phyloP scores from a whole-genome alignment of 805 yeast genomes.

The Grigorovia yakushimaensis region DNA sequence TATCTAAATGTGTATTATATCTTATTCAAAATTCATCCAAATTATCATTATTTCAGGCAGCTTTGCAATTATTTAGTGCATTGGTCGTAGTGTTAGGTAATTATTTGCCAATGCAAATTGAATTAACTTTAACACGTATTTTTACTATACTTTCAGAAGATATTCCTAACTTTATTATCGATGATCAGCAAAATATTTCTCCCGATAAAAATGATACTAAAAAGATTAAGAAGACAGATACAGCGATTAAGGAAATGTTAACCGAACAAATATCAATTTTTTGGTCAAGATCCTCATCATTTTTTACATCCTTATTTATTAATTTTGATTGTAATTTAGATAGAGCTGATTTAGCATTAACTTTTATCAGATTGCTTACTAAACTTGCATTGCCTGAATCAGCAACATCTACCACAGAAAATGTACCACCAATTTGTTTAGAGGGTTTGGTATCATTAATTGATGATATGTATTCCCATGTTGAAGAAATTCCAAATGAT shows the following conservation, averaged over 20 bases:
- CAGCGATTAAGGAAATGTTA: slow-evolving; percentile 62
- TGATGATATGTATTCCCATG: slow-evolving; percentile 46
- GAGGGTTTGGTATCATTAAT: slow-evolving; percentile 75
- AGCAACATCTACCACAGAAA: slow-evolving; percentile 67
- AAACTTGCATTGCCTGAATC: slow-evolving; percentile 78
- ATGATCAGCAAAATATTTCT: background rate
- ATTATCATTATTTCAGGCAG: slow-evolving; percentile 58
- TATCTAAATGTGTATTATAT: slow-evolving; percentile 79
- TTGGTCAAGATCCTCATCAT: slow-evolving; percentile 72
- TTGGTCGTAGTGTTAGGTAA: slow-evolving; percentile 57
- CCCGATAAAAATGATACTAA: background rate
- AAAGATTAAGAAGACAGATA: background rate
- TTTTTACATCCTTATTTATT: slow-evolving; percentile 67
- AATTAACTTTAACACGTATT: slow-evolving; percentile 54
- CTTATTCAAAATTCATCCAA: slow-evolving; percentile 66
- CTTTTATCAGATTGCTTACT: slow-evolving; percentile 60
- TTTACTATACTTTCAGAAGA: slow-evolving; percentile 43
- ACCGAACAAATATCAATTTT: slow-evolving; percentile 74
- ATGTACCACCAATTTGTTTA: slow-evolving; percentile 86
- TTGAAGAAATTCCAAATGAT: slow-evolving; percentile 15
- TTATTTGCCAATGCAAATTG: slow-evolving; percentile 70
- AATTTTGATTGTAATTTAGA: slow-evolving; percentile 88
- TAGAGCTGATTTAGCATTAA: slow-evolving; percentile 63
- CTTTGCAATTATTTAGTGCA: slow-evolving; percentile 67
- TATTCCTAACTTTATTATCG: background rate